Evolutionary conservation across 129 eudicot species (phyloP), one percentile per base, ranked within the genome.

Genomic region (Tanacetum coccineum): DNA sequence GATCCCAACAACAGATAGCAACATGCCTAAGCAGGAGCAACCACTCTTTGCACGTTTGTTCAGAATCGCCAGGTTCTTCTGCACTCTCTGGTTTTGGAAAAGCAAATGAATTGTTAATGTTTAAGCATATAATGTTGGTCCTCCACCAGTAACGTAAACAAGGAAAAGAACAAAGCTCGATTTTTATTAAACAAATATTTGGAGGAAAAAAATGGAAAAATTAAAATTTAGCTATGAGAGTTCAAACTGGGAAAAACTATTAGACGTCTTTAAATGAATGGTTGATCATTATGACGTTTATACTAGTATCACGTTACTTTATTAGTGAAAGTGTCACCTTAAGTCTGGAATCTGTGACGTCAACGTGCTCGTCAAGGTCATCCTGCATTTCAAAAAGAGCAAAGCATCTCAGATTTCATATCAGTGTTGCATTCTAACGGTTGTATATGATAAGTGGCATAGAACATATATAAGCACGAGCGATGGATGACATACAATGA

Each of bases 361-460:
- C 95, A 66, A 86, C 95, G 70, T 92, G 95, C 45, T 86, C 76
- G 70, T 88, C 96, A 79, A 92, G 81, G 79, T 76, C 80, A 84
- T 88, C 98, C 98, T 88, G 89, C 82, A 70, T 49, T 56, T 66
- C n/a, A 61, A 45, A 46, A 67, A 49, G 45, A 80, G 48, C 40
- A 78, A 44, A 45, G 25, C 61, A 76, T 49, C 59, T 68, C 2
- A 54, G 8, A 13, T 40, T 66, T 63, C 49, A 45, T 28, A 69
- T 62, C 61, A 49, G 52, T 44, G 32, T 42, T 54, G 52, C 73
- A 48, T 49, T 58, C 10, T 36, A 8, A 36, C 42, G 42, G 10
- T 36, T 48, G 26, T 61, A 75, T 49, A 12, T 51, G 46, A 57
- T 49, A 12, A 40, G 54, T 48, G 32, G 74, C 68, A 45, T n/a